Conservation (phyloP, 2,329 filamentous ascomycete species). For the Monilinia vaccinii-corymbosi region DNA sequence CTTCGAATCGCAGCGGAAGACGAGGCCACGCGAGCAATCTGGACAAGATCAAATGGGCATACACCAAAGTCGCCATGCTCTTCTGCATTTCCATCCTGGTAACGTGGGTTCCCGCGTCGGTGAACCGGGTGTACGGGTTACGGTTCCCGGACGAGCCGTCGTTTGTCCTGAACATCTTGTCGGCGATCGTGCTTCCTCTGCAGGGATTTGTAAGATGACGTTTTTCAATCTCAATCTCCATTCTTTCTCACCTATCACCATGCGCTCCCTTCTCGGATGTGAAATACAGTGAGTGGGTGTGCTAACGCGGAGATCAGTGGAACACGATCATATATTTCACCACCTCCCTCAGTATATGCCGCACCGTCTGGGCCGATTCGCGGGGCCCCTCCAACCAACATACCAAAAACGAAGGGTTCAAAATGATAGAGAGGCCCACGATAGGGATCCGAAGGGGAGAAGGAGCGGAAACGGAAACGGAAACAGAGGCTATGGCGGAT, state of each 20-base stretch:
- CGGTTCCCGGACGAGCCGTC: constrained; percentile 42
- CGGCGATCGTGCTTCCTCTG: constrained; percentile 64
- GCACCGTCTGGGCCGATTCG: not conserved
- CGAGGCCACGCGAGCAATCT: constrained; percentile 20
- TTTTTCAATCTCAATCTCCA: not conserved
- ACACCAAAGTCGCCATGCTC: constrained; percentile 58
- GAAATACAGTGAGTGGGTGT: not conserved
- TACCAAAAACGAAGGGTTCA: not conserved
- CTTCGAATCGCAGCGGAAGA: not conserved
- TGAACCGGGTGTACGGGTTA: constrained; percentile 66
- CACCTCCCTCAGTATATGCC: constrained; percentile 43
- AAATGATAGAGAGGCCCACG: not conserved
- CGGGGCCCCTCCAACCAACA: not conserved
- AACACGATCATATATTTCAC: constrained; percentile 68
- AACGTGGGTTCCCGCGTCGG: constrained; percentile 67
- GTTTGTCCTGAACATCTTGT: constrained; percentile 57
- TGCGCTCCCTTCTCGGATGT: not conserved
- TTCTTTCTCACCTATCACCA: too few species aligned
- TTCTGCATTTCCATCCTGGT: constrained; percentile 64
- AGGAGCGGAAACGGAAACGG: not conserved
- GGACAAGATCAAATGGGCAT: constrained; percentile 57
- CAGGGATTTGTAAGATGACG: constrained; percentile 63
- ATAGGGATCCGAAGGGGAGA: not conserved
- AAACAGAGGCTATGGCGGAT: constrained; percentile 1
- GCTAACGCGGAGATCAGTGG: constrained; percentile 37